Evolutionary conservation across 2,329 filamentous ascomycete species (phyloP), one percentile per base, ranked within the genome.

Genomic region (Colletotrichum sp.): DNA sequence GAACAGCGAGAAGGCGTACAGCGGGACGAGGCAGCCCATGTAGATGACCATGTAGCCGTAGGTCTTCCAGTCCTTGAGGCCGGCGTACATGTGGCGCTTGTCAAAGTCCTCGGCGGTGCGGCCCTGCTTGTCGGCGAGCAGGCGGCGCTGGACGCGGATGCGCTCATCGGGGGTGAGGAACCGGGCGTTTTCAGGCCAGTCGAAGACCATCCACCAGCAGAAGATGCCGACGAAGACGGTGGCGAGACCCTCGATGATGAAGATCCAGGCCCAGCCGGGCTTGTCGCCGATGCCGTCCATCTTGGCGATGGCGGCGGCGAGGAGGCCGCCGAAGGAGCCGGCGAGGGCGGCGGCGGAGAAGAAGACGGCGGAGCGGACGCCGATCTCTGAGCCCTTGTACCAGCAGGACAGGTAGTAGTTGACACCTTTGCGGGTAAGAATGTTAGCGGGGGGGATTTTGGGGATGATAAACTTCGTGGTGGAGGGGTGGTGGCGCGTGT

Each of bases 61-160:
- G 57, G 93, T 96, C 86, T 96, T 96, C 92, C 94, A 96, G 81
- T 97, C 95, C 71, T 88, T 90, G 15, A 95, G 72, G n/a, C 91
- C 91, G 5, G 90, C 88, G 90, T 91, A 95, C 77, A 96, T 90
- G 81, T 95, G 95, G 2, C 85, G 84, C 87, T 92, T 92, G 77
- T 92, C 90, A 84, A 95, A 96, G 63, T 92, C 87, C 81, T 96
- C 94, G 93, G 92, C 79, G 89, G 89, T 22, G 90, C 90, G 93
- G 2, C 91, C 88, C 82, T 96, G 94, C 78, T 93, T 87, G 81
- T 96, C 94, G 11, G 87, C 85, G 72, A 91, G 91, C 28, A 96
- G 87, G 4, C 95, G 90, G 12, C 91, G 89, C 22, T 95, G 84
- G 0, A 96, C 93, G 19, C 94, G 90, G 6, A 87, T 86, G 13